Percentiles rank a stretch among this genome's conserved stretches.
These are phyloP conservation scores for Cryptosporidium bovis DNA, from an alignment of 169 alveolate species.

Conservation along the genomic window DNA sequence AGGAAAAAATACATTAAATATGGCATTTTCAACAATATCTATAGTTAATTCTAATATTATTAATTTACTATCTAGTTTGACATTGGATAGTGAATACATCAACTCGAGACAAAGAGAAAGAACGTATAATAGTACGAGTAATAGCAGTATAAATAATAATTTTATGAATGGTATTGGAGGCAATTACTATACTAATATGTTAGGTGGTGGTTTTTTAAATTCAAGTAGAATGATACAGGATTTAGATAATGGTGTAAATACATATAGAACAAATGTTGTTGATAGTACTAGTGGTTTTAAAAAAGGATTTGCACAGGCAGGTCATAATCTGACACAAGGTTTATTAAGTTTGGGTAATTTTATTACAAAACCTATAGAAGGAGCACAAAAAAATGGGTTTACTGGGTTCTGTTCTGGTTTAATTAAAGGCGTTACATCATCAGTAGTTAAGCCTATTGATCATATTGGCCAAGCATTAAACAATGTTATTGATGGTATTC, in stretches of 20 bases:
- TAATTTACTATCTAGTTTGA: constrained; percentile 85
- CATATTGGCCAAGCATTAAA: constrained; percentile 92
- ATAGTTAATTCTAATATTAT: constrained; percentile 87
- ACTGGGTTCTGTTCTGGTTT: constrained; percentile 90
- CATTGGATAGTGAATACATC: constrained; percentile 90
- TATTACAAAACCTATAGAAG: constrained; percentile 91
- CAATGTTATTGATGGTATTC: constrained; percentile 87
- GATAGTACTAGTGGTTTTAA: constrained; percentile 80
- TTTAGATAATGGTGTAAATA: background rate
- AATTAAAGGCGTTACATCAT: constrained; percentile 91
- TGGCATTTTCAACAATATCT: constrained; percentile 90
- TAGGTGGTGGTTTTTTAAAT: background rate
- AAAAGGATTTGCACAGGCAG: constrained; percentile 88
- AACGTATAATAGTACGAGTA: background rate
- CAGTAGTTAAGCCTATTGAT: constrained; percentile 91
- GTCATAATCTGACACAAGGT: constrained; percentile 89
- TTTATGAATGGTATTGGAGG: background rate
- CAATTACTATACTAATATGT: background rate
- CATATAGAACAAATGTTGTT: no score
- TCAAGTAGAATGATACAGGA: constrained; percentile 10
- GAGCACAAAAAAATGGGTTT: constrained; percentile 90
- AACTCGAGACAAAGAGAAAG: constrained; percentile 86
- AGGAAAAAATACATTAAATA: constrained; percentile 87
- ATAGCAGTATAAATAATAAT: background rate
- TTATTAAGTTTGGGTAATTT: constrained; percentile 87